Percentiles rank a stretch among this genome's conserved stretches.
phyloP scores from a whole-genome alignment of 2,329 filamentous ascomycete species.

The Orbilia quercus region DNA sequence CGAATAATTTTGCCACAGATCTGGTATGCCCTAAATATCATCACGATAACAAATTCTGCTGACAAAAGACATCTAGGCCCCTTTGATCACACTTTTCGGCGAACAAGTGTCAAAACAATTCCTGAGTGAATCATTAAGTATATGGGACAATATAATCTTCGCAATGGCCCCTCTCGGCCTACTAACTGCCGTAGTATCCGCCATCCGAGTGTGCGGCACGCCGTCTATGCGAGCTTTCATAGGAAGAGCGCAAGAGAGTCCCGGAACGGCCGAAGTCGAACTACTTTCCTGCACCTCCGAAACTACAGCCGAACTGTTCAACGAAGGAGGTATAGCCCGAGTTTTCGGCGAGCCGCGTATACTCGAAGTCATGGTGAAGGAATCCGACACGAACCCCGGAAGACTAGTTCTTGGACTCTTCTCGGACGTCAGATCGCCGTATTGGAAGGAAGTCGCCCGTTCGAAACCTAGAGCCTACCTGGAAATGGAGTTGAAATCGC shows the following conservation, averaged over 20 bases:
- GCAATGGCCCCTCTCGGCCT: constrained; percentile 61
- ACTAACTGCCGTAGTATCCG: constrained; percentile 62
- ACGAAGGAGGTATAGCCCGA: constrained; percentile 44
- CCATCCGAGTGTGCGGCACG: constrained; percentile 61
- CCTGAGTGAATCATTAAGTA: constrained; percentile 61
- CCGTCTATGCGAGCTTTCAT: constrained; percentile 44
- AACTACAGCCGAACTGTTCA: constrained; percentile 29
- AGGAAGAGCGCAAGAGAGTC: constrained; percentile 34
- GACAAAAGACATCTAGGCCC: constrained; percentile 36
- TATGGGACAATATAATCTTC: constrained; percentile 57
- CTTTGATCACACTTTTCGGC: constrained; percentile 63
- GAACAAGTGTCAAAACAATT: constrained; percentile 64
- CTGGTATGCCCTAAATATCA: constrained; percentile 11
- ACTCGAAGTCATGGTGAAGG: constrained; percentile 41
- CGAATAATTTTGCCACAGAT: constrained; percentile 47
- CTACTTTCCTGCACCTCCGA: constrained; percentile 42
- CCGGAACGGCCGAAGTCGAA: constrained; percentile 36
- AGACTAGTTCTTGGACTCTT: constrained; percentile 19
- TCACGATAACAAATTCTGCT: background rate
- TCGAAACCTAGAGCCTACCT: constrained; percentile 6
- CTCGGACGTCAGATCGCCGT: constrained; percentile 24
- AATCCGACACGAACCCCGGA: constrained; percentile 1
- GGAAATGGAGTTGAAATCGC: constrained; percentile 35
- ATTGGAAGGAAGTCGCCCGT: constrained; percentile 29
- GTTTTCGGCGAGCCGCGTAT: constrained; percentile 40